Percentiles rank a stretch among this genome's conserved stretches.
phyloP scores from a whole-genome alignment of 2,329 filamentous ascomycete genomes.

The Aspergillus alliaceus region DNA sequence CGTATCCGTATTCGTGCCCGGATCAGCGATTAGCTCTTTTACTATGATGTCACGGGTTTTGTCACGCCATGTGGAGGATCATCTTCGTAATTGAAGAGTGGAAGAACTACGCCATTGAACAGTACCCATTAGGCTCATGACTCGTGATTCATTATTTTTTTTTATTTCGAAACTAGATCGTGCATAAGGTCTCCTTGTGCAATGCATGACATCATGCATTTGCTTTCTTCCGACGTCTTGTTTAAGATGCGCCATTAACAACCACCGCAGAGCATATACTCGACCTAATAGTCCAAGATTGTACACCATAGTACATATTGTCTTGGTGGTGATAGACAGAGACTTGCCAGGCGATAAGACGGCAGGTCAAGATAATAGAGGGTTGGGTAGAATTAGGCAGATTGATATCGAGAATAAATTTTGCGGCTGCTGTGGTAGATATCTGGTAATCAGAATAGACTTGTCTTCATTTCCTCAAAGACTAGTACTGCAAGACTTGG shows the following conservation, averaged over 20 bases:
- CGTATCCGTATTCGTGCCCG: not conserved
- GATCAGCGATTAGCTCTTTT: not conserved
- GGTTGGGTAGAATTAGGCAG: no score
- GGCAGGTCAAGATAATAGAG: not conserved
- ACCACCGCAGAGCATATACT: not conserved
- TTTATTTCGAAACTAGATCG: no score
- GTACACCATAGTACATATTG: conserved; percentile 1
- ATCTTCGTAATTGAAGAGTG: not conserved
- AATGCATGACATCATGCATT: not conserved
- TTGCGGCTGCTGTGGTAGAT: not conserved
- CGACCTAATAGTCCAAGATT: not conserved
- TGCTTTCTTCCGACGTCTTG: not conserved
- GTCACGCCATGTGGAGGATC: not conserved
- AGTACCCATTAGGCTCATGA: conserved; percentile 1
- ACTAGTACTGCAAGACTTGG: not conserved
- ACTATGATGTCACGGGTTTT: not conserved
- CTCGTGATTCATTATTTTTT: conserved; percentile 14
- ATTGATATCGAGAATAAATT: not conserved
- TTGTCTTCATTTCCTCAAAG: not conserved
- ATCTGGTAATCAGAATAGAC: not conserved
- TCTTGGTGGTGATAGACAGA: not conserved
- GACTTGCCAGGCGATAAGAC: not conserved
- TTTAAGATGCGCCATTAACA: not conserved
- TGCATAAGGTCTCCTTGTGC: no score
- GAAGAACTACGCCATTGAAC: not conserved